phyloP scores from a whole-genome alignment of 805 yeast genomes.

The Lipomyces spencermartinsiae region DNA sequence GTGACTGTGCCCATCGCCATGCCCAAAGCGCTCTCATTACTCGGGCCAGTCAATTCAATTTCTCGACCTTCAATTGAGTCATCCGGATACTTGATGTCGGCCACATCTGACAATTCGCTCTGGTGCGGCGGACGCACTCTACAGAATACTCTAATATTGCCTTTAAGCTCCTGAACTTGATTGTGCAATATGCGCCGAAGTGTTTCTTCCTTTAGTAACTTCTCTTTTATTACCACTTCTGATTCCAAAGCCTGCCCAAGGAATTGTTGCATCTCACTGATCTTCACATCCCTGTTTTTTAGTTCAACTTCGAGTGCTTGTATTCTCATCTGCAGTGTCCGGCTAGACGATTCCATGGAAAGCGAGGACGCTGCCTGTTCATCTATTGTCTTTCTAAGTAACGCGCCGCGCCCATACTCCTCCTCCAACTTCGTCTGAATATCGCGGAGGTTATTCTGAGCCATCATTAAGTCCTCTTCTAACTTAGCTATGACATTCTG shows the following conservation, averaged over 20 bases:
- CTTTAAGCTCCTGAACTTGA: constrained; percentile 81
- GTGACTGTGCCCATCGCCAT: constrained; percentile 38
- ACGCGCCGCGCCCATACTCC: constrained; percentile 41
- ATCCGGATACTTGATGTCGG: constrained; percentile 48
- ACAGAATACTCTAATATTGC: constrained; percentile 90
- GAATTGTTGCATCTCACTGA: constrained; percentile 37
- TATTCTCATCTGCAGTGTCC: constrained; percentile 35
- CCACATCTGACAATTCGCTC: constrained; percentile 37
- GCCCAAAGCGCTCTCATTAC: constrained; percentile 31
- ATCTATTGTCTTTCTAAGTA: constrained; percentile 44
- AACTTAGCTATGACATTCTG: neutral
- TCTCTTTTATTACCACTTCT: constrained; percentile 46
- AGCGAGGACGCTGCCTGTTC: constrained; percentile 43
- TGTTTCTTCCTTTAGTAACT: constrained; percentile 58
- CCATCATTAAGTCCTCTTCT: neutral
- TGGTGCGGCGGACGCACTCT: constrained; percentile 69
- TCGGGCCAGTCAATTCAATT: constrained; percentile 40
- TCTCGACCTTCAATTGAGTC: constrained; percentile 40
- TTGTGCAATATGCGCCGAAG: constrained; percentile 71
- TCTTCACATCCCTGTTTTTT: constrained; percentile 33
- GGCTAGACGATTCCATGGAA: constrained; percentile 37
- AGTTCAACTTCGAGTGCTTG: constrained; percentile 37
- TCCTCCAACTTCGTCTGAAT: constrained; percentile 41
- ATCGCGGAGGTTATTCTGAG: constrained; percentile 37
- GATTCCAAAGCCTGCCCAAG: constrained; percentile 44